phyloP scores from a whole-genome alignment of 768 basidiomycete species.

The Termitomyces sp. region DNA sequence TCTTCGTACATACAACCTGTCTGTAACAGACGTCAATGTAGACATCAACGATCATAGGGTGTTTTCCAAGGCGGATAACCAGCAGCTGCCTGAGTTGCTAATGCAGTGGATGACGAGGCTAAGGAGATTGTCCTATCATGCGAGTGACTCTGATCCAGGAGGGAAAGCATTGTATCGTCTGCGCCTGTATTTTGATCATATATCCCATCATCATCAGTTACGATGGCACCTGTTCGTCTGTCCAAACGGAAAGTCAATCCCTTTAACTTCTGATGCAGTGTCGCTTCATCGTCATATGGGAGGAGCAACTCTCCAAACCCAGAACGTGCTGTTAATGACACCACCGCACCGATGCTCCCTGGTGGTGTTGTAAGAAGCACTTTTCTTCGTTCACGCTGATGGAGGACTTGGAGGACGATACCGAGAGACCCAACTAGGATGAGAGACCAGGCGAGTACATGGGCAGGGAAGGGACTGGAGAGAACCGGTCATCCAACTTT shows the following conservation, averaged over 20 bases:
- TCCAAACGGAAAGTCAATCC: constrained; percentile 53
- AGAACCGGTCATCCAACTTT: neutral
- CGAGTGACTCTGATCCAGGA: constrained; percentile 22
- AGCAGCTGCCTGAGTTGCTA: constrained; percentile 16
- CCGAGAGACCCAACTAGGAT: constrained; percentile 44
- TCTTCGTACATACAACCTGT: no score
- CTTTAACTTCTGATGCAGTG: constrained; percentile 41
- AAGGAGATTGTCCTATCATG: constrained; percentile 8
- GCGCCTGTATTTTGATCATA: constrained; percentile 15
- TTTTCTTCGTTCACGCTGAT: constrained; percentile 38
- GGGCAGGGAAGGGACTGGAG: constrained; percentile 45
- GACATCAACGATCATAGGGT: constrained; percentile 15
- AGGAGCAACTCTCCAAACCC: constrained; percentile 58
- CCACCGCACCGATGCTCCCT: constrained; percentile 51
- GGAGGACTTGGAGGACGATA: constrained; percentile 39
- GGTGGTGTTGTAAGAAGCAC: constrained; percentile 50
- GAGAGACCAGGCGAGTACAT: constrained; percentile 42
- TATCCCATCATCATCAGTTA: constrained; percentile 44
- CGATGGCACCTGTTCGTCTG: constrained; percentile 52
- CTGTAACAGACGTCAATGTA: no score
- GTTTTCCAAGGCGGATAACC: constrained; percentile 23
- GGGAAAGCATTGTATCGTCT: constrained; percentile 33
- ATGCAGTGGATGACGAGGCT: constrained; percentile 10
- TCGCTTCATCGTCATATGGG: constrained; percentile 47
- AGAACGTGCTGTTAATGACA: constrained; percentile 53